phyloP scores from a whole-genome alignment of 2,329 filamentous ascomycete genomes.

The Monosporascus sp. region DNA sequence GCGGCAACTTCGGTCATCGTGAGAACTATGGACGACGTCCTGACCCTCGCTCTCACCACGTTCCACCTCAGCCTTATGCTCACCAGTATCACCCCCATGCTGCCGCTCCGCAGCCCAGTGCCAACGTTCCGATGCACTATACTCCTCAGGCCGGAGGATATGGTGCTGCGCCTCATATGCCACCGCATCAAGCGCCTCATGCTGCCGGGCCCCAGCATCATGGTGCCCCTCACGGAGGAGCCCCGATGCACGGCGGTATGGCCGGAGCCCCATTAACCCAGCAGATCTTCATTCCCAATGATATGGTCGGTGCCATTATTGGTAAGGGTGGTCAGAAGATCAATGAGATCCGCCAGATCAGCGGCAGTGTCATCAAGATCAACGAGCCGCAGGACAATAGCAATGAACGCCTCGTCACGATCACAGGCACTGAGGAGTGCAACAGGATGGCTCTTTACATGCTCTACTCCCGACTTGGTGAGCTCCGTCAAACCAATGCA shows the following conservation, averaged over 20 bases:
- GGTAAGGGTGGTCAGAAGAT: constrained; percentile 98
- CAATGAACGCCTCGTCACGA: constrained; percentile 95
- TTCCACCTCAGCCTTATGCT: constrained; percentile 70
- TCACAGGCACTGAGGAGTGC: constrained; percentile 95
- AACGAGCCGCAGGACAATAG: constrained; percentile 99
- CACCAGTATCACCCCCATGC: constrained; percentile 66
- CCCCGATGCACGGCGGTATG: constrained; percentile 66
- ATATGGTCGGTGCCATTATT: constrained; percentile 99
- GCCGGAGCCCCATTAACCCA: constrained; percentile 86
- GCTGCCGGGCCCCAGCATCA: constrained; percentile 54
- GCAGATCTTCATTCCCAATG: constrained; percentile 98
- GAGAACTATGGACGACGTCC: constrained; percentile 76
- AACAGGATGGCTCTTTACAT: constrained; percentile 99
- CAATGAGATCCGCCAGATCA: constrained; percentile 96
- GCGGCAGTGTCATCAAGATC: constrained; percentile 98
- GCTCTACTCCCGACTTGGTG: constrained; percentile 95
- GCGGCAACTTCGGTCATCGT: constrained; percentile 85
- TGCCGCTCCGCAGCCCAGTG: constrained; percentile 51
- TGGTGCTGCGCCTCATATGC: constrained; percentile 72
- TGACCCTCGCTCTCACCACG: constrained; percentile 66
- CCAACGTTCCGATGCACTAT: constrained; percentile 72
- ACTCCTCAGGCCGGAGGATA: constrained; percentile 73
- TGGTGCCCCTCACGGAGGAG: constrained; percentile 65
- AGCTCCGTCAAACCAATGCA: constrained; percentile 25
- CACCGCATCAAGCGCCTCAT: constrained; percentile 63